phyloP scores from a whole-genome alignment of 441 rosid genomes.

The Pelargonium cotyledonis region DNA sequence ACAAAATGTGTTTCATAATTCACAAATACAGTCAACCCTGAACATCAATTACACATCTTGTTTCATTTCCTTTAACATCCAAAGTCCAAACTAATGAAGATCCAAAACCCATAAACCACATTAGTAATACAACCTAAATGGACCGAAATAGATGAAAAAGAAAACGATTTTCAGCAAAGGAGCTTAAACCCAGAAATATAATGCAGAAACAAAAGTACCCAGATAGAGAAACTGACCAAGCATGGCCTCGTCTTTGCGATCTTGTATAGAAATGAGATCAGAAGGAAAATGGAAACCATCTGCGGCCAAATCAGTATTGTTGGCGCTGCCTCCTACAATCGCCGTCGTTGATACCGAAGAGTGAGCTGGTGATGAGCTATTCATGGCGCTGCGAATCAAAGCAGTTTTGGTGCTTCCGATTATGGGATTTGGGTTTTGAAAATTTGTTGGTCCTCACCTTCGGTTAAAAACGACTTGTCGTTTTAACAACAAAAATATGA shows the following conservation, averaged over 20 bases:
- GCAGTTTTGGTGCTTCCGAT: too few relatives aligned
- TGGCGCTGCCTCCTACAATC: constrained; percentile 44
- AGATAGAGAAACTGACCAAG: constrained; percentile 28
- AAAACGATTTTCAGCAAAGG: not conserved
- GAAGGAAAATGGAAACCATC: constrained; percentile 65
- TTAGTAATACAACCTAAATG: not conserved
- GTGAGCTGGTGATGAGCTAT: constrained; percentile 63
- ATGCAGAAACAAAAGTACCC: constrained; percentile 3
- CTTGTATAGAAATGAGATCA: constrained; percentile 55
- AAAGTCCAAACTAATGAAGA: not conserved
- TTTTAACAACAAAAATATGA: not conserved
- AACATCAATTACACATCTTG: not conserved
- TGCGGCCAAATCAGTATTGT: constrained; percentile 30
- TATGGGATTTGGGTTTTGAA: too few relatives aligned
- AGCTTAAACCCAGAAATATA: not conserved
- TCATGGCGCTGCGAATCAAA: constrained; percentile 28
- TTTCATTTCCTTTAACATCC: not conserved
- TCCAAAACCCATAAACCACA: not conserved
- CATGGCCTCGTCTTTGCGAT: constrained; percentile 66
- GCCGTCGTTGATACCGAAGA: constrained; percentile 75
- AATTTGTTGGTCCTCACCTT: too few relatives aligned
- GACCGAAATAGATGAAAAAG: not conserved
- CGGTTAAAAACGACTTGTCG: not conserved
- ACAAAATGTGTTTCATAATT: not conserved
- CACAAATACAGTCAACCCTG: constrained; percentile 8